Evolutionary conservation across 2,329 filamentous ascomycete species (phyloP), one percentile per base, ranked within the genome.

Genomic region (Sphaerulina vaccinii): DNA sequence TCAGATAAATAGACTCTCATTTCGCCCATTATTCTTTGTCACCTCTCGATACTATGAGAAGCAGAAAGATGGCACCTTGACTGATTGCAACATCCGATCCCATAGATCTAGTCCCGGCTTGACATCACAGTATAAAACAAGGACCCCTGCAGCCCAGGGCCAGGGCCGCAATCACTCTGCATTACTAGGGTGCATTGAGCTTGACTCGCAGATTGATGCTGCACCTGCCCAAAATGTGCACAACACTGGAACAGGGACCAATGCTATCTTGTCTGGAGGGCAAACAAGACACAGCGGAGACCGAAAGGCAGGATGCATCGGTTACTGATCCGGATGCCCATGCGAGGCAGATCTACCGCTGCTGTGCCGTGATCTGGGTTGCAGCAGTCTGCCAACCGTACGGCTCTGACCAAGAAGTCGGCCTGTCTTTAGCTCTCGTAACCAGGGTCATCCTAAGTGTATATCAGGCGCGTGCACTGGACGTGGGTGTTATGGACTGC

Each of bases 401-500:
- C 51, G 51, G 54, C 56, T 59, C 51, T 45, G 45, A 50, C 54
- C 54, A 56, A 58, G 55, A 52, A 54, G 52, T 49, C 52, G 48
- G 50, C 52, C 52, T 58, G 54, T 51, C 52, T 40, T 54, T 49
- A 49, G 55, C 50, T 55, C 33, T 41, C 38, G 44, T 19, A 48
- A 49, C 52, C 40, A 35, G 55, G 57, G 53, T 60, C 40, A 60
- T 60, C 55, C 57, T 53, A 54, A 45, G 46, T 50, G 41, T 35
- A 36, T 24, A 32, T 33, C 46, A 50, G 52, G 53, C 47, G 49
- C 57, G 57, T 60, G 55, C 57, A 52, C 44, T 48, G 23, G 37
- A 47, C 53, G 48, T 56, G 53, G 53, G 53, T 58, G 51, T 40
- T 55, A 58, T 60, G 57, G 48, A 60, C 52, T 53, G 57, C 51